Evolutionary conservation across 169 alveolate species (phyloP).

Genomic region (Cryptosporidium ubiquitum): DNA sequence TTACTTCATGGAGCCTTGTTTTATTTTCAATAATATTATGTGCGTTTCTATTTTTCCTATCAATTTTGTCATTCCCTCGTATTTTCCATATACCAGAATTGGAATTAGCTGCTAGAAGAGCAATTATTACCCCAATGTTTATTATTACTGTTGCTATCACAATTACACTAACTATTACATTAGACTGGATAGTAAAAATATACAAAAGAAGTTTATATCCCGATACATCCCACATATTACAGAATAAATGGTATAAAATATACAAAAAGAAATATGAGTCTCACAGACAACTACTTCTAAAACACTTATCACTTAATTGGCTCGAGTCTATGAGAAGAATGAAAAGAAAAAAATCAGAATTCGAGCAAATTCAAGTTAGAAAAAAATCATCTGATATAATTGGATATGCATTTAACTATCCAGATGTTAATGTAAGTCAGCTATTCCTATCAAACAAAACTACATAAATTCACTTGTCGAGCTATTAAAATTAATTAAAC

Average conservation of each 20-base stretch:
- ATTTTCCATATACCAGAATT: conserved; percentile 69
- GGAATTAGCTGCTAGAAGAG: conserved; percentile 44
- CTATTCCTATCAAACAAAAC: conserved; percentile 54
- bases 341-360: conserved; percentile 35
- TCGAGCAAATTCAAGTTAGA: conserved; percentile 21
- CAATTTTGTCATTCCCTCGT: conserved; percentile 35
- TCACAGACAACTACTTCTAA: conserved; percentile 37
- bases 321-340: conserved; percentile 55
- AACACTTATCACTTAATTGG: conserved; percentile 48
- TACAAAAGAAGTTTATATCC: conserved; percentile 69
- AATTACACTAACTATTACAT: conserved; percentile 39
- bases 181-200: conserved; percentile 61
- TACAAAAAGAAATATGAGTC: conserved; percentile 55
- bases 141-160: conserved; percentile 45
- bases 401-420: conserved; percentile 72
- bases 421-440: conserved; percentile 64
- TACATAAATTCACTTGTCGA: neutral
- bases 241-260: conserved; percentile 47
- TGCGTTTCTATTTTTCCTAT: conserved; percentile 16
- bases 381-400: conserved; percentile 66
- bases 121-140: conserved; percentile 62
- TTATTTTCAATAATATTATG: conserved; percentile 38
- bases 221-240: conserved; percentile 44
- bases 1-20: conserved; percentile 62
- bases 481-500: neutral